These are phyloP conservation scores for Oryza longistaminata DNA, from an alignment of 176 grass and related monocot genomes.

Conservation along the genomic window DNA sequence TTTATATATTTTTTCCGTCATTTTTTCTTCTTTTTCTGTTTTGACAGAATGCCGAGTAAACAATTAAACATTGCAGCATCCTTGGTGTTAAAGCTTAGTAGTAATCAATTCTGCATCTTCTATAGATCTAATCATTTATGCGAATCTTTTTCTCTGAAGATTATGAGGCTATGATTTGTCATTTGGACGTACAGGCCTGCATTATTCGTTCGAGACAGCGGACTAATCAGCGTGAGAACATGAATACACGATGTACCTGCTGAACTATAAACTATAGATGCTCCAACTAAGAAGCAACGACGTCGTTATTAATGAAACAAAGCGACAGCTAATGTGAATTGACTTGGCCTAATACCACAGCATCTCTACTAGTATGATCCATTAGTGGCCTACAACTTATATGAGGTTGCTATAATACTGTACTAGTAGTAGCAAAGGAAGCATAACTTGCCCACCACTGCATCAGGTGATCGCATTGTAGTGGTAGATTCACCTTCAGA, in stretches of 20 bases:
- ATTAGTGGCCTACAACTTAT: too few relatives aligned
- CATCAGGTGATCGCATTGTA: neutral
- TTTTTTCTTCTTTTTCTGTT: conserved; percentile 33
- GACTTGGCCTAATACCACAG: neutral
- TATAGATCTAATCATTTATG: neutral
- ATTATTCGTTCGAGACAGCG: neutral
- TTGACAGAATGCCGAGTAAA: conserved; percentile 26
- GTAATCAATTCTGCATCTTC: neutral
- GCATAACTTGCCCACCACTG: neutral
- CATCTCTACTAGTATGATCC: too few relatives aligned
- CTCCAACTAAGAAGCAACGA: conserved; percentile 34
- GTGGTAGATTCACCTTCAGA: neutral
- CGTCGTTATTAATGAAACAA: neutral
- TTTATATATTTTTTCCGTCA: conserved; percentile 11
- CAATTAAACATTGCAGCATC: neutral
- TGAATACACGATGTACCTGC: neutral
- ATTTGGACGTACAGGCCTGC: neutral
- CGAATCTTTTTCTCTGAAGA: neutral
- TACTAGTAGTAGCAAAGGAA: neutral
- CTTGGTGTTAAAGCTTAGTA: neutral
- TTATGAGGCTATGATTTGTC: neutral
- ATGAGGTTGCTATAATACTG: neutral
- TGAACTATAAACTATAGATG: neutral
- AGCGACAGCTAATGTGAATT: neutral
- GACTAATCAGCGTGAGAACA: neutral